Conservation (phyloP, 345 rosid species). For the Tarenaya hassleriana region DNA sequence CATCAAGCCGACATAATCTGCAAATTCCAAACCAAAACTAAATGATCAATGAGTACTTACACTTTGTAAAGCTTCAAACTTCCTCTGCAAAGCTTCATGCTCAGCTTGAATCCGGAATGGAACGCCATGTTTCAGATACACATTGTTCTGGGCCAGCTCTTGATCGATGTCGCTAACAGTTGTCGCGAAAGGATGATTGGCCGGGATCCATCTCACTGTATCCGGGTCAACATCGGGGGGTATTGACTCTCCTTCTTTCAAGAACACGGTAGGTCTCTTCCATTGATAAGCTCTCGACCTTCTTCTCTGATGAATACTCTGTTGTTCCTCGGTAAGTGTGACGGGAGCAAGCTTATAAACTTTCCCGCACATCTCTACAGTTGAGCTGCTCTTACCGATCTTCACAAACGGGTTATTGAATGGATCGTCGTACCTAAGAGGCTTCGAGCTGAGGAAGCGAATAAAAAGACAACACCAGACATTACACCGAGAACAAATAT, state of each 20-base stretch:
- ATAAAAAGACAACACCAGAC: not conserved
- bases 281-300: constrained; percentile 95
- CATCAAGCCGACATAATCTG: not conserved
- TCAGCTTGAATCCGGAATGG: constrained; percentile 88
- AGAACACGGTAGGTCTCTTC: constrained; percentile 85
- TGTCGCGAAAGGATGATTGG: constrained; percentile 96
- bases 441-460: constrained; percentile 49
- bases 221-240: constrained; percentile 94
- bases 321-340: constrained; percentile 72
- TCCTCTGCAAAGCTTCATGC: constrained; percentile 85
- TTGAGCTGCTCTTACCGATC: constrained; percentile 61
- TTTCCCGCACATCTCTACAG: constrained; percentile 93
- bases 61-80: constrained; percentile 73
- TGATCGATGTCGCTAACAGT: constrained; percentile 79
- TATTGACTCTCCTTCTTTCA: constrained; percentile 83
- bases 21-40: not conserved
- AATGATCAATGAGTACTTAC: constrained; percentile 33
- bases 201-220: constrained; percentile 95
- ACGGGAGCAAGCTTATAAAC: constrained; percentile 77
- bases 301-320: constrained; percentile 73
- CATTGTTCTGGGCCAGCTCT: constrained; percentile 83
- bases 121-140: constrained; percentile 87
- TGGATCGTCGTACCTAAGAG: constrained; percentile 85
- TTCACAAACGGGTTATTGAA: constrained; percentile 89
- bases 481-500: constrained; percentile 10